phyloP scores from a whole-genome alignment of 495 filamentous ascomycete species.

The Talaromyces ruber region DNA sequence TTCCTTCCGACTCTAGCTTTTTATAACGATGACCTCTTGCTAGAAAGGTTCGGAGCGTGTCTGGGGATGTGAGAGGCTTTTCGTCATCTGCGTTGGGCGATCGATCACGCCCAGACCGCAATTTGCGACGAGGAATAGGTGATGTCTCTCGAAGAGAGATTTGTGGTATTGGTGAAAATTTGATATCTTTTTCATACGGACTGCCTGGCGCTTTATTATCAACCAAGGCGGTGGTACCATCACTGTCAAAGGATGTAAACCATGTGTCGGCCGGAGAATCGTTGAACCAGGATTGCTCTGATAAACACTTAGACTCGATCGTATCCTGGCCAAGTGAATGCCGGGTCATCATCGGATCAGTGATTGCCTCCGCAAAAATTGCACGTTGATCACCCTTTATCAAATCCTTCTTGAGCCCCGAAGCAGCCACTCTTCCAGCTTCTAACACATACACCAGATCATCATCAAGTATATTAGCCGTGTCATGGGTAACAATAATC shows the following conservation, averaged over 20 bases:
- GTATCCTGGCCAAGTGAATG: background rate
- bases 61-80: background rate
- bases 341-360: background rate
- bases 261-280: background rate
- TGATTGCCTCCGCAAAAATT: background rate
- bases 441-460: slow-evolving; percentile 83
- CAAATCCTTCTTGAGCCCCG: slow-evolving; percentile 49
- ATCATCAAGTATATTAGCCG: slow-evolving; percentile 61
- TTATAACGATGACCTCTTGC: background rate
- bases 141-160: background rate
- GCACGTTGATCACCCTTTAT: slow-evolving; percentile 16
- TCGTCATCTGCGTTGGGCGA: background rate
- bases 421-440: slow-evolving; percentile 56
- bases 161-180: background rate
- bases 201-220: background rate
- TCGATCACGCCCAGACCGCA: background rate
- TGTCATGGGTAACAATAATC: slow-evolving; percentile 85
- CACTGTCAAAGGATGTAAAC: background rate
- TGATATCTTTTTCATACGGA: background rate
- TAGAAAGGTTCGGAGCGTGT: background rate
- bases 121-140: background rate
- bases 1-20: background rate
- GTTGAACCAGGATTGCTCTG: background rate
- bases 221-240: background rate
- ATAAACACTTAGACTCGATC: background rate